Evolutionary conservation across 305 asterid genomes (phyloP).

Genomic region (Stenogyne calaminthoides): DNA sequence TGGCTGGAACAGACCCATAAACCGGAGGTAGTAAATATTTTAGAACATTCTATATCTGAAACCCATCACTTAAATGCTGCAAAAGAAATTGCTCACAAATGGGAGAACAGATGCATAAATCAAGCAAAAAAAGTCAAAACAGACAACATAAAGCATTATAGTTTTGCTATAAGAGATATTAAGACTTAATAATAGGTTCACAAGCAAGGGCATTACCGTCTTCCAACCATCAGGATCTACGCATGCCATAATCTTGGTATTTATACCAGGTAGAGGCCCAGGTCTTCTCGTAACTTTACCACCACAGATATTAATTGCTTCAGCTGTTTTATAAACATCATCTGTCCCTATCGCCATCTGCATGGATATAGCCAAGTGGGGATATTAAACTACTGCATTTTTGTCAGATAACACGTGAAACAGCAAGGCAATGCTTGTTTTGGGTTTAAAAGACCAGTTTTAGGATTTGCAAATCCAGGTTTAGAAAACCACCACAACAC

Average conservation of each 20-base stretch:
- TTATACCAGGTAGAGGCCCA: constrained; percentile 93
- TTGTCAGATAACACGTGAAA: constrained; percentile 4
- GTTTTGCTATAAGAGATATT: neutral
- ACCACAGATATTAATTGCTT: constrained; percentile 76
- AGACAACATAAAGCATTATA: constrained; percentile 8
- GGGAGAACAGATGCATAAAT: neutral
- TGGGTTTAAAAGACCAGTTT: too few species aligned
- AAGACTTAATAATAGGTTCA: neutral
- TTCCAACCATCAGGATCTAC: constrained; percentile 99
- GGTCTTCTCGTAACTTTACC: constrained; percentile 90
- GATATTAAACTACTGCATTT: constrained; percentile 17
- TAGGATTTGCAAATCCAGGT: too few species aligned
- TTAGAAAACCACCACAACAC: too few species aligned
- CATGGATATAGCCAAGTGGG: constrained; percentile 28
- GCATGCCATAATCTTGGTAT: constrained; percentile 92
- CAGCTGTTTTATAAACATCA: constrained; percentile 94
- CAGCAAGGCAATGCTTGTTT: neutral
- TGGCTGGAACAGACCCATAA: neutral
- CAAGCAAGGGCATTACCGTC: constrained; percentile 56
- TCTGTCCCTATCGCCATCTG: constrained; percentile 97
- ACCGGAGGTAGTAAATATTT: neutral
- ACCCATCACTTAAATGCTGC: neutral
- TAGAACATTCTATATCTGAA: neutral
- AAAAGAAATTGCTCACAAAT: neutral
- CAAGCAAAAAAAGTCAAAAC: constrained; percentile 1